phyloP scores from a whole-genome alignment of 1,139 yeast species.

The Trichomonascaceae sp. region DNA sequence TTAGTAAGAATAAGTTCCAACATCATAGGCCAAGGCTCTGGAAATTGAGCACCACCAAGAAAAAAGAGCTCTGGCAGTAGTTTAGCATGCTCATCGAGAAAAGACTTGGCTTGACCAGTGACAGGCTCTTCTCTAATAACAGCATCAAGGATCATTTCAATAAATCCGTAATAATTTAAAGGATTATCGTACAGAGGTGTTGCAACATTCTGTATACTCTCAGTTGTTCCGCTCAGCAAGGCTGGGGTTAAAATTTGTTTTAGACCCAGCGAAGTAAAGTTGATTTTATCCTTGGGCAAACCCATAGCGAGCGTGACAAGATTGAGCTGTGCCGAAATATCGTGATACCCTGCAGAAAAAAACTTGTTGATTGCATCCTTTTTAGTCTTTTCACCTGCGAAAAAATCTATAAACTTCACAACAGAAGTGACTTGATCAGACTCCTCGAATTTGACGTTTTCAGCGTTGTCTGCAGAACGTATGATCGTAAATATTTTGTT shows the following conservation, averaged over 20 bases:
- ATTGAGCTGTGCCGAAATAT: conserved; percentile 22
- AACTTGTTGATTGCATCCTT: conserved; percentile 1
- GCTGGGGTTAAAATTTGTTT: conserved; percentile 15
- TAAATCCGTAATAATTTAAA: conserved; percentile 25
- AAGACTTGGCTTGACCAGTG: conserved; percentile 24
- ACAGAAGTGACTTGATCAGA: conserved; percentile 3
- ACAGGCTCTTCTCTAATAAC: conserved; percentile 27
- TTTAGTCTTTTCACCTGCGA: conserved; percentile 4
- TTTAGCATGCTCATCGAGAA: conserved; percentile 32
- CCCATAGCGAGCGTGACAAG: conserved; percentile 18
- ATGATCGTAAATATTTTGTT: conserved; percentile 4
- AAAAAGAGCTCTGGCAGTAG: conserved; percentile 33
- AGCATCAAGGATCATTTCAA: conserved; percentile 29
- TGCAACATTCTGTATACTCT: conserved; percentile 19
- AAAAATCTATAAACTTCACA: conserved; percentile 3
- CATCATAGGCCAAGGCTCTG: conserved; percentile 34
- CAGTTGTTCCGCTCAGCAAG: conserved; percentile 13
- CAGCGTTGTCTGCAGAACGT: conserved; percentile 1
- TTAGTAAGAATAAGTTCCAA: conserved; percentile 32
- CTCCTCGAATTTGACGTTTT: conserved; percentile 1
- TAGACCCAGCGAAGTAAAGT: conserved; percentile 15
- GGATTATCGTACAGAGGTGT: conserved; percentile 21
- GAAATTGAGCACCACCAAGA: conserved; percentile 31
- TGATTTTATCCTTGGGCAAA: conserved; percentile 4
- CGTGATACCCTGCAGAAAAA: conserved; percentile 21